These are phyloP conservation scores for Yarrowia osloensis DNA, from an alignment of 805 yeast species.

Conservation along the genomic window DNA sequence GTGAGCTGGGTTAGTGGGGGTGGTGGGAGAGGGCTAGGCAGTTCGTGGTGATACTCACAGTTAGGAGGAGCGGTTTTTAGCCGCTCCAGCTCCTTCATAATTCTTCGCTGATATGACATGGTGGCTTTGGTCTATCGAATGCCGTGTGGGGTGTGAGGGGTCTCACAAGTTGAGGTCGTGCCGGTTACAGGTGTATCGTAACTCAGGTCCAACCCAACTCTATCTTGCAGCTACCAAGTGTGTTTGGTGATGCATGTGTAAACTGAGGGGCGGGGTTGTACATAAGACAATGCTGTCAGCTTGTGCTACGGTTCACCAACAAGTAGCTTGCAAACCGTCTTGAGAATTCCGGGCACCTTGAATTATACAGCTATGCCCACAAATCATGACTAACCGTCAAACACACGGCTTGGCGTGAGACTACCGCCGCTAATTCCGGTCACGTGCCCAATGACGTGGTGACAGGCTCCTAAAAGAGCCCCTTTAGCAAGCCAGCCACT, in stretches of 20 bases:
- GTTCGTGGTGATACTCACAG: slow-evolving; percentile 1
- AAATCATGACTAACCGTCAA: no score
- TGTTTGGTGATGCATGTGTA: slow-evolving; percentile 5
- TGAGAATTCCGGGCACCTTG: no score
- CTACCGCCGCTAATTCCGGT: background rate
- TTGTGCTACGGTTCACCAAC: no score
- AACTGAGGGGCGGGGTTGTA: background rate
- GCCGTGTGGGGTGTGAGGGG: background rate
- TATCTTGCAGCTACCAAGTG: slow-evolving; percentile 26
- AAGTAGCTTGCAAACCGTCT: no score
- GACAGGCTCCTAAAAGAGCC: background rate
- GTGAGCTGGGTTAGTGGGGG: slow-evolving; percentile 1
- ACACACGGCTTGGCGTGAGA: no score
- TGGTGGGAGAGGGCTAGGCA: no score
- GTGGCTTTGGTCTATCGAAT: background rate
- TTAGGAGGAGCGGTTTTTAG: slow-evolving; percentile 5
- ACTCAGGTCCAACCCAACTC: background rate
- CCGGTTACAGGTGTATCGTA: background rate
- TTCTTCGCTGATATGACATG: slow-evolving; percentile 18
- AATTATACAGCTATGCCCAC: no score
- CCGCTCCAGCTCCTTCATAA: slow-evolving; percentile 18
- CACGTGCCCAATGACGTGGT: slow-evolving; percentile 11
- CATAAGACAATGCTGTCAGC: background rate
- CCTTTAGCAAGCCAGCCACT: background rate
- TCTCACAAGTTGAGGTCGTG: background rate